phyloP scores from a whole-genome alignment of 2,329 filamentous ascomycete species.

The Scolecobasidium constrictum region DNA sequence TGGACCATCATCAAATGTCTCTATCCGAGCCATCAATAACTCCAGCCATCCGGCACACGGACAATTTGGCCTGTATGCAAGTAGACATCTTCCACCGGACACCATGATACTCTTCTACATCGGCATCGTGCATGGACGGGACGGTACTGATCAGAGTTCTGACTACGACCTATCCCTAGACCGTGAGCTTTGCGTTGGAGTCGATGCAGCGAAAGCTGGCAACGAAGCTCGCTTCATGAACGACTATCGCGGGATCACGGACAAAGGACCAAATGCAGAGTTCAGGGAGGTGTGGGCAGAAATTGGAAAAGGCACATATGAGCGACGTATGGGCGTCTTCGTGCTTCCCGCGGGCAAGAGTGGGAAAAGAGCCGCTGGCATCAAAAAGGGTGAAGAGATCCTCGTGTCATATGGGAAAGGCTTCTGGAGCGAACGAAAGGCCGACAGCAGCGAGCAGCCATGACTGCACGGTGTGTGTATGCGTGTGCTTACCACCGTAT shows the following conservation, averaged over 20 bases:
- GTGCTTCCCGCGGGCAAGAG: slow-evolving; percentile 38
- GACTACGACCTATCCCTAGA: slow-evolving; percentile 43
- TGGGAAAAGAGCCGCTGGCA: slow-evolving; percentile 32
- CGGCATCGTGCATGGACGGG: slow-evolving; percentile 35
- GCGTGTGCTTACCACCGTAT: no score
- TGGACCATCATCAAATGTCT: slow-evolving; percentile 26
- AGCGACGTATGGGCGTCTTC: slow-evolving; percentile 39
- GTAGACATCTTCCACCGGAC: slow-evolving; percentile 30
- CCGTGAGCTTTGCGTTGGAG: slow-evolving; percentile 34
- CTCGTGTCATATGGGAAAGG: slow-evolving; percentile 44
- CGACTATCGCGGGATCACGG: slow-evolving; percentile 39
- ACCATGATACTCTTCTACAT: slow-evolving; percentile 39
- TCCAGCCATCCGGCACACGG: slow-evolving; percentile 35
- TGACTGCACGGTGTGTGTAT: no score
- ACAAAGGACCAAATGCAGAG: slow-evolving; percentile 28
- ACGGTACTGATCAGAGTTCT: slow-evolving; percentile 29
- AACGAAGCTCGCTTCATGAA: slow-evolving; percentile 44
- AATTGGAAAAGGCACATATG: slow-evolving; percentile 25
- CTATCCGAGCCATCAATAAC: slow-evolving; percentile 29
- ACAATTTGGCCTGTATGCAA: slow-evolving; percentile 39
- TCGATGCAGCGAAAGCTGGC: slow-evolving; percentile 37
- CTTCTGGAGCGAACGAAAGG: slow-evolving; percentile 27
- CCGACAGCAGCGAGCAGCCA: not conserved
- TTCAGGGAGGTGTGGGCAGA: slow-evolving; percentile 31
- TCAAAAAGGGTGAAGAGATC: slow-evolving; percentile 38